Conservation (phyloP, 345 rosid species). For the Mercurialis annua region DNA sequence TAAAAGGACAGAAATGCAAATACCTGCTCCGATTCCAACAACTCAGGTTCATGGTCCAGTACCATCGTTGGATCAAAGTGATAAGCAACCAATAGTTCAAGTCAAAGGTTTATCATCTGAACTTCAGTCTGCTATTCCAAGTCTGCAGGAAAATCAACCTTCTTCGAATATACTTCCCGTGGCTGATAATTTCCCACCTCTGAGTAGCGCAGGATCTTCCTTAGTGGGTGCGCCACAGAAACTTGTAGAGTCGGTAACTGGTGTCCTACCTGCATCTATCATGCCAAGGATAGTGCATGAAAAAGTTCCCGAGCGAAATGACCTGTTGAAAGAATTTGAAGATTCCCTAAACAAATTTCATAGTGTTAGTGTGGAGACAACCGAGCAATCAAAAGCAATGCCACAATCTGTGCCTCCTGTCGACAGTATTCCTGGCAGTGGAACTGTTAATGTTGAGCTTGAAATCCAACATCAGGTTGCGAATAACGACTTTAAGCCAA, state of each 20-base stretch:
- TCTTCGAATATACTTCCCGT: slow-evolving; percentile 23
- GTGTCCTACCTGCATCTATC: slow-evolving; percentile 20
- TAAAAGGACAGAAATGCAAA: slow-evolving; percentile 35
- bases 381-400: slow-evolving; percentile 26
- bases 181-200: slow-evolving; percentile 24
- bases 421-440: slow-evolving; percentile 24
- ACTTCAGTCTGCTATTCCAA: slow-evolving; percentile 19
- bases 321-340: slow-evolving; percentile 25
- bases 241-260: slow-evolving; percentile 29
- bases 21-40: slow-evolving; percentile 34
- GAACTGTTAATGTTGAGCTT: slow-evolving; percentile 24
- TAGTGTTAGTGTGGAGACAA: slow-evolving; percentile 20
- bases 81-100: slow-evolving; percentile 30
- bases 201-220: slow-evolving; percentile 26
- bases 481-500: slow-evolving; percentile 24
- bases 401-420: slow-evolving; percentile 20
- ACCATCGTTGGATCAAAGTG: slow-evolving; percentile 24
- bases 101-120: slow-evolving; percentile 22
- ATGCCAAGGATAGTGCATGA: slow-evolving; percentile 22
- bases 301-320: slow-evolving; percentile 24
- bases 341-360: slow-evolving; percentile 26
- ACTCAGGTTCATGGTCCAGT: slow-evolving; percentile 13
- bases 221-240: slow-evolving; percentile 21
- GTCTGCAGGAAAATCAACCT: slow-evolving; percentile 28
- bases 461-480: slow-evolving; percentile 28